Evolutionary conservation across 768 basidiomycete species (phyloP).

Genomic region (Auricularia heimuer): DNA sequence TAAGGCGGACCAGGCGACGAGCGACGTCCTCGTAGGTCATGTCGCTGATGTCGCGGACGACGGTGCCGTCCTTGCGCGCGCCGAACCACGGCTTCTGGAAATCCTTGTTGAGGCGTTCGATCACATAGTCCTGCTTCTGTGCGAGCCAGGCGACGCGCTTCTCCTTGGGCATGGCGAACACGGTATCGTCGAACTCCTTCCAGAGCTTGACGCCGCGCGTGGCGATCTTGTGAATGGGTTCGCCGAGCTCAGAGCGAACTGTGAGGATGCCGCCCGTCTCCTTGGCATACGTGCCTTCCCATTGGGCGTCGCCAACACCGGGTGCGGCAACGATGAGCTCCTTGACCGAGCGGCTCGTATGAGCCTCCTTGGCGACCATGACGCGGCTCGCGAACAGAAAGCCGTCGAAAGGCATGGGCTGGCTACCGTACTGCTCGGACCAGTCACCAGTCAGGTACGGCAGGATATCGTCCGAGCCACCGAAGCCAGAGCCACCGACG

Average conservation of each 20-base stretch:
- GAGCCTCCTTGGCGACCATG: constrained; percentile 98
- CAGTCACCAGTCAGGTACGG: constrained; percentile 96
- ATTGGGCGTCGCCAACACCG: constrained; percentile 82
- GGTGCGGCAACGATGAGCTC: constrained; percentile 89
- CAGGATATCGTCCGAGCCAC: constrained; percentile 90
- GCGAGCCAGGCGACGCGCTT: constrained; percentile 84
- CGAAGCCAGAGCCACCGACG: constrained; percentile 92
- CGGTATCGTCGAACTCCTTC: constrained; percentile 96
- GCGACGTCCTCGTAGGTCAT: constrained; percentile 99
- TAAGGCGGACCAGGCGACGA: constrained; percentile 82
- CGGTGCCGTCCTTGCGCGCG: constrained; percentile 83
- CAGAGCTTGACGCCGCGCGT: constrained; percentile 94
- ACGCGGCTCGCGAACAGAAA: constrained; percentile 94
- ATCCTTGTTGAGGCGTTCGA: constrained; percentile 85
- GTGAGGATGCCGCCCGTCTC: constrained; percentile 95
- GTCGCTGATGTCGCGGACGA: constrained; percentile 79
- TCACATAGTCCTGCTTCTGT: constrained; percentile 81
- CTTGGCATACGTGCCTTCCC: constrained; percentile 92
- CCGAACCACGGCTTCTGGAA: constrained; percentile 98
- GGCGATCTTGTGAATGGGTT: constrained; percentile 99
- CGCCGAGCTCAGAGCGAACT: constrained; percentile 93
- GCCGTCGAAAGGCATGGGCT: constrained; percentile 98
- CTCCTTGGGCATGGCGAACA: constrained; percentile 93
- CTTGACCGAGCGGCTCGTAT: constrained; percentile 90
- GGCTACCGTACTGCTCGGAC: constrained; percentile 72